Base-by-base conservation (phyloP, 106 monocot species). In the Dactylorhiza incarnata region DNA sequence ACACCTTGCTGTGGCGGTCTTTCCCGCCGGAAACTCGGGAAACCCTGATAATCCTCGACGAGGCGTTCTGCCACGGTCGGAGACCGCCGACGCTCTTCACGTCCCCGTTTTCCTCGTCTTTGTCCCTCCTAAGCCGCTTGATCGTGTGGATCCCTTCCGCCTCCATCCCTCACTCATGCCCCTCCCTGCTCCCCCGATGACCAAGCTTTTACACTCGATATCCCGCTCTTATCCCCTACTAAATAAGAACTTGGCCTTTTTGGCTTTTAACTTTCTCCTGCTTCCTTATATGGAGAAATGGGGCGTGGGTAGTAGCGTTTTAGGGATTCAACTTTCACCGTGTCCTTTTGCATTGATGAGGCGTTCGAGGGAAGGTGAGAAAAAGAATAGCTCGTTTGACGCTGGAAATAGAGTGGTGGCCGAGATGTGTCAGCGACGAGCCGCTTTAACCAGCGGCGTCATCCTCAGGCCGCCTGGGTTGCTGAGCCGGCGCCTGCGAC, bases 1-100 rank as follows among this genome's bases (percentile, higher is more conserved):
- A 73, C 44, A 73, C 73, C 50, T 73, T 51, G 50, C 73, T 73
- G 49, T 73, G 73, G 5, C 73, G 73, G 9, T 73, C 73, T 16
- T 73, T 73, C 3, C 73, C 73, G 5, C 73, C 73, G 13, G 73
- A 73, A 11, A 51, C 73, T 20, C 73, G 73, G 19, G 73, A 73
- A 51, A 73, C 73, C 48, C 73, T 48, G 25, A 73, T 49, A 51
- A 73, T 73, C 73, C 73, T 50, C 49, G 73, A 73, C 24, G 73
- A 73, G 7, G 49, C n/a, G 13, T 70, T 46, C 69, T 70, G 69
- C 69, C 69, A 70, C n/a, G 69, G 69, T 2, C 43, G 69, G 6
- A 70, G 46, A 16, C 69, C 46, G 11, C 69, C 45, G 45, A 9
- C 46, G 4, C 43, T 45, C 17, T 46, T 45, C 16, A 70, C 17